Base-by-base conservation (phyloP, 2,329 filamentous ascomycete genomes). In the Setomelanomma holmii region DNA sequence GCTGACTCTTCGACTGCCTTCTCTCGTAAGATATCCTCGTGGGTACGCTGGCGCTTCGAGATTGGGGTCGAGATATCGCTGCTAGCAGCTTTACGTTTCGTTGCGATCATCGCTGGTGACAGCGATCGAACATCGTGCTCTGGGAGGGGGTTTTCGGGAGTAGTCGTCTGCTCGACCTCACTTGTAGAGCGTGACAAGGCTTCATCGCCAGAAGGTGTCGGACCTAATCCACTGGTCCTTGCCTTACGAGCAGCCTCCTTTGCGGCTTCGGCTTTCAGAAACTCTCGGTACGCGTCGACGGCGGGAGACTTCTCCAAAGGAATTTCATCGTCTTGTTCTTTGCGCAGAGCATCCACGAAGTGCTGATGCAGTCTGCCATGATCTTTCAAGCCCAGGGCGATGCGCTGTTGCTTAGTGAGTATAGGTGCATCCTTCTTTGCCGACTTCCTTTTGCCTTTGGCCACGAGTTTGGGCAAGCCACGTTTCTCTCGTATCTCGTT, bases 401-500 rank as follows among this genome's bases (percentile, higher is more conserved):
- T 57, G 22, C 66, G 61, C 40, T 70, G 63, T 40, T 68, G 55
- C 45, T 62, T 67, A 40, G 52, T 67, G 17, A 70, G 55, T 2
- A 68, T 41, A 17, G 65, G 49, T 16, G 59, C 54, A 20, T 64
- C 61, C 3, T 53, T 63, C n/a, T 47, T 39, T 14, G 49, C n/a
- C 17, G 49, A 52, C 12, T 50, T 55, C n/a, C 61, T 69, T 34
- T 59, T 66, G n/a, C 23, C 33, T 24, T 61, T 64, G 19, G 54
- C 42, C 0, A 38, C 45, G 14, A 42, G 42, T 43, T 54, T 56
- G n/a, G 57, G 51, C 8, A 67, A 40, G 6, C 63, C 63, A 38
- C 63, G 64, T 40, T 68, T 55, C 46, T 53, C 51, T 30, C 68
- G 63, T 34, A 69, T 63, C 14, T 63, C 49, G 17, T 69, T 61